phyloP scores from a whole-genome alignment of 352 stramenopile genomes.

The Phytophthora agathidicida region DNA sequence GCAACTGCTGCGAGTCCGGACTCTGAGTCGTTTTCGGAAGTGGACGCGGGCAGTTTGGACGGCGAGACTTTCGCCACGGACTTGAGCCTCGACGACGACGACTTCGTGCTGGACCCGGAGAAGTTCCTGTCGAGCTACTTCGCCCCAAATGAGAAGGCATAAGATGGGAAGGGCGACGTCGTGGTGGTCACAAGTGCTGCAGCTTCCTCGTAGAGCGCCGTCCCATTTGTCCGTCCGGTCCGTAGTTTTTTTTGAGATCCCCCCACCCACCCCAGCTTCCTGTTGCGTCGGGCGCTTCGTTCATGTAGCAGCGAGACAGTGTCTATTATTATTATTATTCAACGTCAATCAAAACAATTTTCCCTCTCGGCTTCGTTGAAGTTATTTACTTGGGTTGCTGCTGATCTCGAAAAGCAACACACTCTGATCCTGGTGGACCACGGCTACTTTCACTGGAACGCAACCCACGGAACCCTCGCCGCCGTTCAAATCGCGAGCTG shows the following conservation, averaged over 20 bases:
- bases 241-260: slow-evolving; percentile 42
- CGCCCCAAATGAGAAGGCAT: slow-evolving; percentile 40
- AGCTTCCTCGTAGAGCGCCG: slow-evolving; percentile 47
- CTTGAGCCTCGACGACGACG: slow-evolving; percentile 62
- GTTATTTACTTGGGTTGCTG: slow-evolving; percentile 5
- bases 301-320: slow-evolving; percentile 26
- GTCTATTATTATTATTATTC: slow-evolving; percentile 55
- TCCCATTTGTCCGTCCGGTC: slow-evolving; percentile 38
- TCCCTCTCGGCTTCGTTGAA: slow-evolving; percentile 9
- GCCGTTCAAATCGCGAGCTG: slow-evolving; percentile 2
- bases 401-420: slow-evolving; percentile 72
- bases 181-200: slow-evolving; percentile 51
- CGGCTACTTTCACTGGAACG: slow-evolving; percentile 67
- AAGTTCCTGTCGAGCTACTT: slow-evolving; percentile 91
- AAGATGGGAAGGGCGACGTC: slow-evolving; percentile 34
- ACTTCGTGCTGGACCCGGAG: slow-evolving; percentile 87
- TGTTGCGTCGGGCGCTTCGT: slow-evolving; percentile 13
- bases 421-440: slow-evolving; percentile 57
- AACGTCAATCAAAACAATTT: slow-evolving; percentile 30
- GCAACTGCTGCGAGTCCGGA: not conserved
- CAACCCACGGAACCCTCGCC: not conserved
- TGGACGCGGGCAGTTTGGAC: slow-evolving; percentile 29
- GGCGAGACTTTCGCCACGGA: slow-evolving; percentile 39
- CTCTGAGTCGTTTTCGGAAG: slow-evolving; percentile 27
- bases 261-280: slow-evolving; percentile 6